phyloP scores from a whole-genome alignment of 2,329 filamentous ascomycete species.

The Colletotrichum musae region DNA sequence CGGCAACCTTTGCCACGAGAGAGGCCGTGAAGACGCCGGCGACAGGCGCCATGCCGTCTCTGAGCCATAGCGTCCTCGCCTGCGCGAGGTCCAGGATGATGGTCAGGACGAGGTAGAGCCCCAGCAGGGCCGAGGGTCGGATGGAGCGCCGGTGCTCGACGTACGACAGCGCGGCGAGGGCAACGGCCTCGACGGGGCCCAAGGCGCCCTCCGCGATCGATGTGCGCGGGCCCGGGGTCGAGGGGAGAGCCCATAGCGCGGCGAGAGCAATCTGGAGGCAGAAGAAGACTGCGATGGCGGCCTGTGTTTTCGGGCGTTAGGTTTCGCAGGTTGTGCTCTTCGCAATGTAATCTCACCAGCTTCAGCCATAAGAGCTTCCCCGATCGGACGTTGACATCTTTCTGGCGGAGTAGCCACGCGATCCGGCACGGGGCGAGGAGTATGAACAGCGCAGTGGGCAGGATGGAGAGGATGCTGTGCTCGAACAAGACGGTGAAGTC shows the following conservation, averaged over 20 bases:
- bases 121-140: slow-evolving; percentile 51
- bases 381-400: neutral
- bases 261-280: slow-evolving; percentile 46
- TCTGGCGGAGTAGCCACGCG: slow-evolving; percentile 28
- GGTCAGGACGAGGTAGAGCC: slow-evolving; percentile 50
- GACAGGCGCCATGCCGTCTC: slow-evolving; percentile 44
- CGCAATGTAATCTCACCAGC: slow-evolving; percentile 37
- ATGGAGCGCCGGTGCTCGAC: slow-evolving; percentile 53
- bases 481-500: slow-evolving; percentile 51
- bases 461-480: slow-evolving; percentile 48
- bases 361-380: slow-evolving; percentile 45
- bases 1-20: slow-evolving; percentile 46
- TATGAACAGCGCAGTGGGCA: slow-evolving; percentile 46
- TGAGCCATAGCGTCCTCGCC: slow-evolving; percentile 52
- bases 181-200: slow-evolving; percentile 48
- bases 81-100: slow-evolving; percentile 52
- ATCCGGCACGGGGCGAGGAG: slow-evolving; percentile 44
- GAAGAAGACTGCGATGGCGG: slow-evolving; percentile 26
- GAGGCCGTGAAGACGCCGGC: slow-evolving; percentile 47
- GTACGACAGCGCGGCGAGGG: slow-evolving; percentile 50
- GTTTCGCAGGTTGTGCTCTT: neutral
- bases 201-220: slow-evolving; percentile 49
- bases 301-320: slow-evolving; percentile 27
- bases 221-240: slow-evolving; percentile 44
- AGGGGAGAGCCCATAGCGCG: slow-evolving; percentile 46